These are phyloP conservation scores for Ilyonectria robusta DNA, from an alignment of 2,329 filamentous ascomycete genomes.

Conservation along the genomic window DNA sequence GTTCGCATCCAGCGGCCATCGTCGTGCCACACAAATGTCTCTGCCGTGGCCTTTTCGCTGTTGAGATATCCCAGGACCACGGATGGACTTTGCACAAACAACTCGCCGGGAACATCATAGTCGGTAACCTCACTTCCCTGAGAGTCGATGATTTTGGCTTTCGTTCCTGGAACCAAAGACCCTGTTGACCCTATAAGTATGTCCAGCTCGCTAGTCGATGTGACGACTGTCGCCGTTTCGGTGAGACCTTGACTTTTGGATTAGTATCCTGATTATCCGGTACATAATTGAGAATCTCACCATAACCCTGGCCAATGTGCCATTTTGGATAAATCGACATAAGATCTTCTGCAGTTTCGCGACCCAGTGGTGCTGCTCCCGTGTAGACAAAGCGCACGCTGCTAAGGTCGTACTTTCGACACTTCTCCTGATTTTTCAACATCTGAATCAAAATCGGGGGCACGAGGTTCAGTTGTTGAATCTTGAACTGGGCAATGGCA, in stretches of 20 bases:
- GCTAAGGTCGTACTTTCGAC: constrained; percentile 34
- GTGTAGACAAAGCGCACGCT: constrained; percentile 36
- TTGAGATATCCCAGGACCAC: background rate
- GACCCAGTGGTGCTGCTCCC: background rate
- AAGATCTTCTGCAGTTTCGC: background rate
- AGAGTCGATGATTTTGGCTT: background rate
- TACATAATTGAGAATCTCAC: constrained; percentile 52
- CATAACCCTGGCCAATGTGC: constrained; percentile 8
- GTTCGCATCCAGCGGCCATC: background rate
- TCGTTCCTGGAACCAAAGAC: background rate
- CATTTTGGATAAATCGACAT: background rate
- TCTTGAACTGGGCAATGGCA: constrained; percentile 60
- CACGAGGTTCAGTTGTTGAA: constrained; percentile 28
- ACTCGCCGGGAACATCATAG: background rate
- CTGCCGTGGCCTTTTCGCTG: background rate
- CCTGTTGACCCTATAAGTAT: background rate
- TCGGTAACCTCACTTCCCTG: background rate
- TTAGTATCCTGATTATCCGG: constrained; percentile 50
- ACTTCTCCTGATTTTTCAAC: constrained; percentile 24
- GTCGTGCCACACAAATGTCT: background rate
- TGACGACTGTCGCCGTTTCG: background rate
- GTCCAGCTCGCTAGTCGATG: background rate
- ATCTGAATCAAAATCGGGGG: constrained; percentile 37
- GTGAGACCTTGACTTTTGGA: constrained; percentile 46
- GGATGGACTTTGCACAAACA: background rate